Conservation (phyloP, 192 early-diverging fungal species). For the Geranomyces variabilis region DNA sequence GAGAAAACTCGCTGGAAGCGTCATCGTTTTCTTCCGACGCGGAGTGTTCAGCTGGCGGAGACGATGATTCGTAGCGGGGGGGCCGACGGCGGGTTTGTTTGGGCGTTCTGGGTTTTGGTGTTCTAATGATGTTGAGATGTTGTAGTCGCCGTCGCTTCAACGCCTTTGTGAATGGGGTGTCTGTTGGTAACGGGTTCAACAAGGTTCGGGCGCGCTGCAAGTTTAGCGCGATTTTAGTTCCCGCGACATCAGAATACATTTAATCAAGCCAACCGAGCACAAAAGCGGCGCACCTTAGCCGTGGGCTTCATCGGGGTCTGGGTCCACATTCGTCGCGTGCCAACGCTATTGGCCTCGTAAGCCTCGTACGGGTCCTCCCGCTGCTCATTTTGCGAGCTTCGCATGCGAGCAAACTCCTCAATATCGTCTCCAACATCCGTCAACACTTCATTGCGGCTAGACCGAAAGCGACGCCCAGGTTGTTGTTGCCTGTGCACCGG, state of each 20-base stretch:
- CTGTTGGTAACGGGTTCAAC: slow-evolving; percentile 11
- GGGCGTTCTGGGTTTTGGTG: neutral
- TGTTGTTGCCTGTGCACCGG: neutral
- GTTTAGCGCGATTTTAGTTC: neutral
- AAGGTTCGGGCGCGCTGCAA: slow-evolving; percentile 3
- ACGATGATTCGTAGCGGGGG: no score
- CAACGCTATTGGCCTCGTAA: neutral
- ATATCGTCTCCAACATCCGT: slow-evolving; percentile 26
- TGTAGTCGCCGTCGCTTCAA: slow-evolving; percentile 22
- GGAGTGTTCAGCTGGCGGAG: no score
- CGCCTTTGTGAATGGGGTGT: slow-evolving; percentile 32
- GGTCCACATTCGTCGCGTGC: neutral
- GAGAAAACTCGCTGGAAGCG: neutral
- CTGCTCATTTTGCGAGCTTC: slow-evolving; percentile 1
- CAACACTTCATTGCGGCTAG: neutral
- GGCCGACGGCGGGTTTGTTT: no score
- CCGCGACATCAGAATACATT: neutral
- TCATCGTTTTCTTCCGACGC: neutral
- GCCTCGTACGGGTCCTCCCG: neutral
- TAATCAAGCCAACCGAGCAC: neutral
- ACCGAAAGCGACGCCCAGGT: slow-evolving; percentile 2
- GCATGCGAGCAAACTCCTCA: slow-evolving; percentile 6
- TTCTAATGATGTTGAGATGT: neutral
- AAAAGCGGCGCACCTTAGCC: neutral
- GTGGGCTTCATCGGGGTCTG: neutral